Percentiles rank a stretch among this genome's conserved stretches.
phyloP scores from a whole-genome alignment of 257 asterid genomes.

The Petunia axillaris region DNA sequence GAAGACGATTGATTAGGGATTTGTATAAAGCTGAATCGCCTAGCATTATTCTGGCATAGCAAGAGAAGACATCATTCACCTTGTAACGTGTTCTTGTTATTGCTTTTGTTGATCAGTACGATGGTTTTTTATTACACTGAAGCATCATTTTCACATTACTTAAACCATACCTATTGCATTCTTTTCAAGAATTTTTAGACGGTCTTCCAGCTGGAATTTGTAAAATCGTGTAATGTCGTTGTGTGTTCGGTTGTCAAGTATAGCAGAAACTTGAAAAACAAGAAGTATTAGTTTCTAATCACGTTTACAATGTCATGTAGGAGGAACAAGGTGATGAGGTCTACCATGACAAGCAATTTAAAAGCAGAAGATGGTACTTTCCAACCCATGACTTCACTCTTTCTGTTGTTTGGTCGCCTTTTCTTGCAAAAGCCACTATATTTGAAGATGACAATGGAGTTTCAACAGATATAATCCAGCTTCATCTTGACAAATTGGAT shows the following conservation, averaged over 20 bases:
- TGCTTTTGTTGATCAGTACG: neutral
- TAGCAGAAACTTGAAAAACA: neutral
- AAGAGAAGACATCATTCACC: too few species aligned
- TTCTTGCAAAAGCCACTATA: slow-evolving; percentile 54
- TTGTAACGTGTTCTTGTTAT: neutral
- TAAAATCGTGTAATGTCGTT: neutral
- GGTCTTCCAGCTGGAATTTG: neutral
- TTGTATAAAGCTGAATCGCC: neutral
- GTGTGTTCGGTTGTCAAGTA: neutral
- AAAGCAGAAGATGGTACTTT: slow-evolving; percentile 67
- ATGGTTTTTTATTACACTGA: neutral
- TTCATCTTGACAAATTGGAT: slow-evolving; percentile 69
- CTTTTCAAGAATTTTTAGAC: too few species aligned
- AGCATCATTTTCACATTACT: neutral
- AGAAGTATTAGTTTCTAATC: neutral
- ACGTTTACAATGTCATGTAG: slow-evolving; percentile 35
- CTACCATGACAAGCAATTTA: slow-evolving; percentile 70
- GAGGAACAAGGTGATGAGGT: slow-evolving; percentile 62
- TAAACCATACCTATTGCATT: neutral
- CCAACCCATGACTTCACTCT: slow-evolving; percentile 61
- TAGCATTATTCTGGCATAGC: neutral
- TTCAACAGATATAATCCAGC: slow-evolving; percentile 57
- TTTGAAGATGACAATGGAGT: slow-evolving; percentile 74
- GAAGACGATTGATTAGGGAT: neutral
- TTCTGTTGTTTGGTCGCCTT: slow-evolving; percentile 77